Evolutionary conservation across 1,284 basidiomycete genomes (phyloP), one percentile per base, ranked within the genome.

Genomic region (Leccinum ponderosum): DNA sequence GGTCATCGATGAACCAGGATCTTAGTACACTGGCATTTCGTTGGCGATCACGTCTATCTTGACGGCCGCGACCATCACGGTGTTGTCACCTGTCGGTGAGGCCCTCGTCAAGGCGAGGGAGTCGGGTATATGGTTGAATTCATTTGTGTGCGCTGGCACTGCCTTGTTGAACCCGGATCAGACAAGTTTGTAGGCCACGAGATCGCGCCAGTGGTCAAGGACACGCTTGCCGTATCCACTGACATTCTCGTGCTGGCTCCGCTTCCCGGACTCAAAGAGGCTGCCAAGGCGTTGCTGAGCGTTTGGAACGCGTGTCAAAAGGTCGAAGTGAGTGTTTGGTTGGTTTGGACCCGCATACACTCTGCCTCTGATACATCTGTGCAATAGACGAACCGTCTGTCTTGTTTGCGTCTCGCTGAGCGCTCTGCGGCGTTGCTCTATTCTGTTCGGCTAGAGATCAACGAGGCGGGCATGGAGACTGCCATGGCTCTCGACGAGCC

Each of bases 231-330:
- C 14, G n/a, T 64, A 31, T 68, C 72, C 6, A 53, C 55, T 3
- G 84, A 87, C 11, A 62, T 85, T 9, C 74, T 87, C n/a, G 75
- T 81, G 8, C 76, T 86, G 31, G 83, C 76, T 0, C 87, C 88
- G 11, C 68, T 89, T 22, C 81, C 82, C 0, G 87, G 86, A 0
- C 75, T 90, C 1, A 75, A 77, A 5, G 72, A 78, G 17, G 84
- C 82, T 0, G 87, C 85, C 0, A 76, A 73, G 42, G 80, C 80
- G 5, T 68, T 90, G 35, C 64, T 89, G 17, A 72, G 73, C 14
- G 86, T 90, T 20, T 90, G 88, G 88, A 82, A 87, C 57, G 77
- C 84, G 0, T 74, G 86, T 22, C 78, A 86, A 55, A 64, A 75
- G 35, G 85, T 90, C 25, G 87, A 90, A 63, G 88, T 90, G 64